Conservation (phyloP, 1,139 yeast genomes). For the Torulaspora pretoriensis region DNA sequence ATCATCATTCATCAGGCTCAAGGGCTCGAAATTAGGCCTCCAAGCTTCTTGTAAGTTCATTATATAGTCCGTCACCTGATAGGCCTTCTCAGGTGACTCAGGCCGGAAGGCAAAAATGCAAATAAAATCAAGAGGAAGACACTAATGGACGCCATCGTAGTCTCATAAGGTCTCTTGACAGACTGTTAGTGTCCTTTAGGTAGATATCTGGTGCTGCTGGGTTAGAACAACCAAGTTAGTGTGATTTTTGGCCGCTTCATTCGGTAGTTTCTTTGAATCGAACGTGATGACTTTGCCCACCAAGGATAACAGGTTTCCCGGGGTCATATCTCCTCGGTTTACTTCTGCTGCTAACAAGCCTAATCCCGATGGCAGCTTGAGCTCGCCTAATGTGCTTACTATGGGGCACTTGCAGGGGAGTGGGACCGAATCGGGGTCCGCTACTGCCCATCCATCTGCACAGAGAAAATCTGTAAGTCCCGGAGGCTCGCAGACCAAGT, state of each 20-base stretch:
- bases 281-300: slow-evolving; percentile 12
- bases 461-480: slow-evolving; percentile 23
- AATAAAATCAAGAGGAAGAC: not conserved
- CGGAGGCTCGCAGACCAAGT: slow-evolving; percentile 29
- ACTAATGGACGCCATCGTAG: not conserved
- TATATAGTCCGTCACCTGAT: slow-evolving; percentile 3
- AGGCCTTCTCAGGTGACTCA: slow-evolving; percentile 1
- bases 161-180: not conserved
- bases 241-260: not conserved
- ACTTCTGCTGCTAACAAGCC: slow-evolving; percentile 20
- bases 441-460: slow-evolving; percentile 20
- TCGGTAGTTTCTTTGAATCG: not conserved
- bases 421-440: slow-evolving; percentile 1
- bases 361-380: slow-evolving; percentile 21
- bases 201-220: not conserved
- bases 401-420: slow-evolving; percentile 5
- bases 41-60: not conserved
- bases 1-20: not conserved
- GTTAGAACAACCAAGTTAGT: not conserved
- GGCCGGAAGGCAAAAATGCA: slow-evolving; percentile 6
- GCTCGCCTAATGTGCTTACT: slow-evolving; percentile 11
- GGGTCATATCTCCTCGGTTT: slow-evolving; percentile 22
- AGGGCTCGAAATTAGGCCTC: not conserved
- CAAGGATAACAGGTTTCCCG: slow-evolving; percentile 16
- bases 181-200: not conserved